Conservation (phyloP, 495 filamentous ascomycete species). For the Hypoxylon lienhwacheense region DNA sequence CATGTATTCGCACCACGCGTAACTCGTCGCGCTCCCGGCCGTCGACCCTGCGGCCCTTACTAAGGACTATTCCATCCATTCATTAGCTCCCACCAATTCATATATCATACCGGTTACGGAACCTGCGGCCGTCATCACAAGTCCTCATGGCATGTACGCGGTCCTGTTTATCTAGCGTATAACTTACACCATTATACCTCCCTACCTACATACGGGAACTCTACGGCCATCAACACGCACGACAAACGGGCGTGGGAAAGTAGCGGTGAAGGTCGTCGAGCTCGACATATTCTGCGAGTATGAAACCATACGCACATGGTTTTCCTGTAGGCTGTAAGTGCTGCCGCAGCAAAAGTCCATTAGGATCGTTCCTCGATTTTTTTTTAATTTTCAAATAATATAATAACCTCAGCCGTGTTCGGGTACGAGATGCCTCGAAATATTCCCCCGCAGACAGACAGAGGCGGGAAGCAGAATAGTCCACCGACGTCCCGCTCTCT, state of each 20-base stretch:
- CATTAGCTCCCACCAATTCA: constrained; percentile 27
- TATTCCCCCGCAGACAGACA: too few species aligned
- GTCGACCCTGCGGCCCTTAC: constrained; percentile 29
- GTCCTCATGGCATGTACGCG: too few species aligned
- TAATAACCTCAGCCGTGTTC: background rate
- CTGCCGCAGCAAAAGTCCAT: constrained; percentile 1
- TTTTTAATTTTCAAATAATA: constrained; percentile 16
- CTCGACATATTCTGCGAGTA: too few species aligned
- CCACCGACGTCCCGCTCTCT: too few species aligned
- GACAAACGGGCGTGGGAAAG: constrained; percentile 25
- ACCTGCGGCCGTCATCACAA: constrained; percentile 33
- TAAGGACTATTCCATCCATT: constrained; percentile 17
- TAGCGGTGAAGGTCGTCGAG: constrained; percentile 35
- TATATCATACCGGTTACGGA: constrained; percentile 26
- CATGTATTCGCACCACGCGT: too few species aligned
- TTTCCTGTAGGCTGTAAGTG: too few species aligned
- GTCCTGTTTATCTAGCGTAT: too few species aligned
- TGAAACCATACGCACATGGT: too few species aligned
- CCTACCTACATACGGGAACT: constrained; percentile 1
- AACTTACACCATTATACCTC: too few species aligned
- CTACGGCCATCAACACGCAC: constrained; percentile 29
- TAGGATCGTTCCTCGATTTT: constrained; percentile 6
- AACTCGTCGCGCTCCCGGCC: constrained; percentile 8
- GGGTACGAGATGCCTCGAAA: too few species aligned
- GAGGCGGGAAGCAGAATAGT: too few species aligned